Base-by-base conservation (phyloP, 352 stramenopile species). In the Phytophthora macrochlamydospora region DNA sequence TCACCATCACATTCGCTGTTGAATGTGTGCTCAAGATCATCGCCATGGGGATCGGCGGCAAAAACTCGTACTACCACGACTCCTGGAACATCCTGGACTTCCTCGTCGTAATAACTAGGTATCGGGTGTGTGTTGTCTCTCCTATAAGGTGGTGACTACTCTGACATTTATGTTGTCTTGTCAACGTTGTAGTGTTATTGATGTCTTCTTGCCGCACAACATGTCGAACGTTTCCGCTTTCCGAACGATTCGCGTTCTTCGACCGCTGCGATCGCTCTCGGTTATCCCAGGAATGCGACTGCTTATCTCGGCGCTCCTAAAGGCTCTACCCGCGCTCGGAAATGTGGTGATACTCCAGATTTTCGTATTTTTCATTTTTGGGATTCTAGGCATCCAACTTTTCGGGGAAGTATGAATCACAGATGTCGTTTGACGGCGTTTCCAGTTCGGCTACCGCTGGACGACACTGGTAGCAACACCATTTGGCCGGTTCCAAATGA, bases 61-160 rank as follows among this genome's bases (percentile, higher is more conserved):
- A 88, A 59, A 83, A 85, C 3, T 74, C 72, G n/a, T 97, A 97
- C 59, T 73, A 96, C 18, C 84, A 84, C 65, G 88, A 97, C 59
- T 67, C 83, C 11, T 98, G 90, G 92, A 98, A 98, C 50, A 81
- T 86, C 54, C 83, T 98, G 60, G 92, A 98, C 59, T 97, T 97
- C 64, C 64, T 94, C 51, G 90, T 98, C 49, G 92, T 97, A 14
- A 83, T 89, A 62, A 80, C 89, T 55, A 89, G 86, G 83, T 97
- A 12, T 24, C 18, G 18, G 18, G 18, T 24, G 18, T 24, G 18
- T 24, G 18, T 24, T 24, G 18, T 24, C 18, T 24, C 18, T 24
- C 18, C 18, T 24, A 24, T 24, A 24, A 24, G 18, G 18, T 24
- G 18, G 18, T 24, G 18, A 24, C 18, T 24, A 24, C 18, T 24